Percentiles rank a stretch among this genome's conserved stretches.
Conservation (phyloP, 805 yeast genomes). For the Candida oleophila region DNA sequence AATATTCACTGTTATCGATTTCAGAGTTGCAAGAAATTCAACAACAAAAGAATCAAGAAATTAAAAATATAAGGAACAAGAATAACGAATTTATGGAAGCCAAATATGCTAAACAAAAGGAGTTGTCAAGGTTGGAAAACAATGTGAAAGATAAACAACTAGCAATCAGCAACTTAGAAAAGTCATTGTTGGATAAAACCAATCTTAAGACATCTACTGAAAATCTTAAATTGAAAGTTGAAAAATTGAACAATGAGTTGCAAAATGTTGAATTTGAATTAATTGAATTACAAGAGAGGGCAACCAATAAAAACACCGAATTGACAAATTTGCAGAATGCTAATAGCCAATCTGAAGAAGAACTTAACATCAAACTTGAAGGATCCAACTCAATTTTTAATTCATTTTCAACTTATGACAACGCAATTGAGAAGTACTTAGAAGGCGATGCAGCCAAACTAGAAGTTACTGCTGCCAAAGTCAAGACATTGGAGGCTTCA, state of each 20-base stretch:
- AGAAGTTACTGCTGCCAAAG: conserved; percentile 19
- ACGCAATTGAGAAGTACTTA: conserved; percentile 19
- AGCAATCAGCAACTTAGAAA: conserved; percentile 52
- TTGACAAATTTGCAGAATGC: conserved; percentile 9
- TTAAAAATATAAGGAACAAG: conserved; percentile 39
- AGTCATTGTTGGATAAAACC: conserved; percentile 46
- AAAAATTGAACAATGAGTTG: conserved; percentile 12
- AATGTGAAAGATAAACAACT: conserved; percentile 53
- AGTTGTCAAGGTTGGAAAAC: conserved; percentile 46
- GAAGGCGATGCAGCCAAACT: conserved; percentile 18
- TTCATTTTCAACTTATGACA: conserved; percentile 7
- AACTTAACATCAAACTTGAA: conserved; percentile 7
- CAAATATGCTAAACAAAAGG: conserved; percentile 45
- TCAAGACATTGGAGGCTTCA: conserved; percentile 21
- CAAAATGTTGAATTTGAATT: conserved; percentile 4
- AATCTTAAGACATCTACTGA: conserved; percentile 37
- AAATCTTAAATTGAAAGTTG: conserved; percentile 26
- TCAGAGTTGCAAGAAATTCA: conserved; percentile 49
- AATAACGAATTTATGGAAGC: conserved; percentile 33
- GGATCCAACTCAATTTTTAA: conserved; percentile 4
- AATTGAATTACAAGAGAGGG: conserved; percentile 7
- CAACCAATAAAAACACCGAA: conserved; percentile 3
- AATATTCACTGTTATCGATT: conserved; percentile 21
- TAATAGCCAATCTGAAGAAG: conserved; percentile 4
- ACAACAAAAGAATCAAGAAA: conserved; percentile 32